phyloP scores from a whole-genome alignment of 1,139 yeast genomes.

The Yamadazyma jaroonii region DNA sequence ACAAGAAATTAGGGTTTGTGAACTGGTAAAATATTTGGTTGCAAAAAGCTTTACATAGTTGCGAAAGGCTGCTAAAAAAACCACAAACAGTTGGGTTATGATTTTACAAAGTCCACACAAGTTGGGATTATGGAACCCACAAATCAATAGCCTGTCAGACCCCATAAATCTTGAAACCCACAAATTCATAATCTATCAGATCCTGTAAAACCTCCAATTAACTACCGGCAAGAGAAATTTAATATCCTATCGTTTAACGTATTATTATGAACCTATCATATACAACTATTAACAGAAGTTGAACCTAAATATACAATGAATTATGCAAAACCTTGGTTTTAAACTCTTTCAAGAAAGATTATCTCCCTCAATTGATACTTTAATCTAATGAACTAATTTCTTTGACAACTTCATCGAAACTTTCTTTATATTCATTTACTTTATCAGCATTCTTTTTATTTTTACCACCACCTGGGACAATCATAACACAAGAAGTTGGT shows the following conservation, averaged over 20 bases:
- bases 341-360: neutral
- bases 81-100: no score
- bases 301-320: conserved; percentile 5
- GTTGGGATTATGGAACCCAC: no score
- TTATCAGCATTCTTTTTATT: conserved; percentile 76
- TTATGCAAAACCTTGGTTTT: conserved; percentile 1
- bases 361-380: neutral
- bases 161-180: no score
- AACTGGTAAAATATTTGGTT: conserved; percentile 3
- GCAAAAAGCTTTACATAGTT: conserved; percentile 6
- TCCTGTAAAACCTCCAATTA: no score
- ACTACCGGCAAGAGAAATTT: no score
- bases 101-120: no score
- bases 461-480: conserved; percentile 95
- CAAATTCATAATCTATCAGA: no score
- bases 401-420: conserved; percentile 90
- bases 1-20: conserved; percentile 1
- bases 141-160: no score
- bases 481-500: conserved; percentile 97
- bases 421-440: conserved; percentile 86
- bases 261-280: conserved; percentile 6
- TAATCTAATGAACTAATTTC: conserved; percentile 57
- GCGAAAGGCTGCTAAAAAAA: no score
- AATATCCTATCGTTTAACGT: conserved; percentile 2
- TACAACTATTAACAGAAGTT: conserved; percentile 4